Conservation (phyloP, 169 alveolate species). For the Plasmodium knowlesi region DNA sequence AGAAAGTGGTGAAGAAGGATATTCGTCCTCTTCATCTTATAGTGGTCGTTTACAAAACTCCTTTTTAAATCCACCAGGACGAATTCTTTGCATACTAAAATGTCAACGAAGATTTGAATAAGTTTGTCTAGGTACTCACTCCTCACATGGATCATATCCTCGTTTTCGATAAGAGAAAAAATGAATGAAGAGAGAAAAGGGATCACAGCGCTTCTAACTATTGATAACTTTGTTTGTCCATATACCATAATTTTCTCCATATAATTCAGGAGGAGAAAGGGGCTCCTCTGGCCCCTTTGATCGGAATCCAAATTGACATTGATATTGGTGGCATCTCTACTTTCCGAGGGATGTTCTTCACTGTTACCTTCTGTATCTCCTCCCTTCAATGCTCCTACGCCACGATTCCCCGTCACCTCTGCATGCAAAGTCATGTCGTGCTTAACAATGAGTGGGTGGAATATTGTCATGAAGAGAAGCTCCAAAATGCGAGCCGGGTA, state of each 20-base stretch:
- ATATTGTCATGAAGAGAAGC: conserved; percentile 1
- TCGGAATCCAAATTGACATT: background rate
- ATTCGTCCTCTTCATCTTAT: conserved; percentile 35
- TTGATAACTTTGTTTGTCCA: conserved; percentile 22
- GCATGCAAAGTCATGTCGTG: conserved; percentile 3
- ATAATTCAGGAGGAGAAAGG: background rate
- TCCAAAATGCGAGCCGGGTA: conserved; percentile 35
- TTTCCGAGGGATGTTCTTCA: background rate
- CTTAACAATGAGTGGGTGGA: conserved; percentile 32
- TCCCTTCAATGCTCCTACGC: no score
- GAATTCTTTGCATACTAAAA: conserved; percentile 60
- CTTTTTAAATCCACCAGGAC: conserved; percentile 10
- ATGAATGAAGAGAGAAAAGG: conserved; percentile 53
- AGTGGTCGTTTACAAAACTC: conserved; percentile 31
- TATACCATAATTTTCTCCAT: conserved; percentile 12
- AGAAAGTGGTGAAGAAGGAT: conserved; percentile 9
- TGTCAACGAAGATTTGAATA: conserved; percentile 18
- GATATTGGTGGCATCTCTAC: background rate
- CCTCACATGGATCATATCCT: conserved; percentile 5
- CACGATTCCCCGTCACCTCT: no score
- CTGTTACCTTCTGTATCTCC: background rate
- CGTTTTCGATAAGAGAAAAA: conserved; percentile 37
- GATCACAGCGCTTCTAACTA: conserved; percentile 27
- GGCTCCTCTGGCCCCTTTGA: background rate
- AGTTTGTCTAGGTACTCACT: conserved; percentile 30